Percentiles rank a stretch among this genome's conserved stretches.
These are phyloP conservation scores for Mallotus japonicus DNA, from an alignment of 441 rosid species.

Conservation along the genomic window DNA sequence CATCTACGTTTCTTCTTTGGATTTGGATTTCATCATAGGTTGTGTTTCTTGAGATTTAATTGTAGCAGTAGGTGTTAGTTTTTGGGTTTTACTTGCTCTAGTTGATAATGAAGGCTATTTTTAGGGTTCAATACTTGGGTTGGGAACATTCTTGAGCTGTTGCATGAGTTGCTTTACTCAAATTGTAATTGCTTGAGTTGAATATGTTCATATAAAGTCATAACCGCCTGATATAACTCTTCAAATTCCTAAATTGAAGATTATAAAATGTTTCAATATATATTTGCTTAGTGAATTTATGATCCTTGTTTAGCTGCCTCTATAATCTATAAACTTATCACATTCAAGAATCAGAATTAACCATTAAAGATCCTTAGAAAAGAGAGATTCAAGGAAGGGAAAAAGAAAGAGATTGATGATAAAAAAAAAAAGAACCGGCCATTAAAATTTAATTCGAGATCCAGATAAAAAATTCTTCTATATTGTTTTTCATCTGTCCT, in stretches of 20 bases:
- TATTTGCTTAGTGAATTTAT: constrained; percentile 67
- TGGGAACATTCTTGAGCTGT: constrained; percentile 55
- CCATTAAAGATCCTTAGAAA: too few species aligned
- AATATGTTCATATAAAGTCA: neutral
- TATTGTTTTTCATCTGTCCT: too few species aligned
- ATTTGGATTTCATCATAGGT: constrained; percentile 12
- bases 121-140: constrained; percentile 36
- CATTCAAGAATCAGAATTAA: constrained; percentile 26
- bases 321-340: constrained; percentile 74
- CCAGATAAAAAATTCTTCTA: too few species aligned
- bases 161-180: constrained; percentile 19
- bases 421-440: too few species aligned
- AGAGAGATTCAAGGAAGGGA: too few species aligned
- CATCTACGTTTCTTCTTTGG: neutral
- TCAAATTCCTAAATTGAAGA: constrained; percentile 71
- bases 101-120: constrained; percentile 13
- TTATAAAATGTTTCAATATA: constrained; percentile 62
- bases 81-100: constrained; percentile 14
- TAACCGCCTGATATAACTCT: constrained; percentile 26
- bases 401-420: too few species aligned
- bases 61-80: constrained; percentile 1
- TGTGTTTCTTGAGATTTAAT: constrained; percentile 14
- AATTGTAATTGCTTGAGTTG: constrained; percentile 3
- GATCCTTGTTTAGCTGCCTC: constrained; percentile 76
- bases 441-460: too few species aligned